Evolutionary conservation across 495 filamentous ascomycete genomes (phyloP).

Genomic region (Lasiosphaeris hirsuta): DNA sequence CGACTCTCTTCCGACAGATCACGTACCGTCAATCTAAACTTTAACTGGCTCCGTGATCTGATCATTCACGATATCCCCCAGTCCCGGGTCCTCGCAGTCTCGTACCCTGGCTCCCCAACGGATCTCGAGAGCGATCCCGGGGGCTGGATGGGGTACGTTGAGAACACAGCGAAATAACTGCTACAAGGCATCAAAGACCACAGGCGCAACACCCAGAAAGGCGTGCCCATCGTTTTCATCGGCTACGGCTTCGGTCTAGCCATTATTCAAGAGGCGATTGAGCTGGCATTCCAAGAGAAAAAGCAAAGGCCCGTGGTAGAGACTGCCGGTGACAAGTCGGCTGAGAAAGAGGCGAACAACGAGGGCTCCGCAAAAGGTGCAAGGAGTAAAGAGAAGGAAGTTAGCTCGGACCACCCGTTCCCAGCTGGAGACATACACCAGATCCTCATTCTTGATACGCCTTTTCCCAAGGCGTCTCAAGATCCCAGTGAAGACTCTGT

Average conservation of each 20-base stretch:
- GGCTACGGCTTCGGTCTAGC: constrained; percentile 17
- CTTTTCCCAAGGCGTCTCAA: constrained; percentile 8
- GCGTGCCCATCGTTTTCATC: constrained; percentile 12
- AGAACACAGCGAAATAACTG: constrained; percentile 2
- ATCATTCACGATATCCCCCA: constrained; percentile 3
- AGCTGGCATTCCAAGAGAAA: not conserved
- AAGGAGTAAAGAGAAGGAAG: not conserved
- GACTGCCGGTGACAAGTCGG: not conserved
- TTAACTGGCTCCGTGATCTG: constrained; percentile 15
- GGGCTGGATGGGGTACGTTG: constrained; percentile 1
- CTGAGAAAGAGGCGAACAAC: not conserved
- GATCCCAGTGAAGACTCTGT: not conserved
- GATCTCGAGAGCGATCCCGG: not conserved
- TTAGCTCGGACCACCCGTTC: not conserved
- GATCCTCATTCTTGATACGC: constrained; percentile 12
- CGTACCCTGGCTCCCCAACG: not conserved
- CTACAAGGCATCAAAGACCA: not conserved
- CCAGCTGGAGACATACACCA: constrained; percentile 1
- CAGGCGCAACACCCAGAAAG: not conserved
- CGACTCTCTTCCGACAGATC: not conserved
- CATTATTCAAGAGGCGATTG: constrained; percentile 15
- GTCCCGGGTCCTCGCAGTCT: constrained; percentile 11
- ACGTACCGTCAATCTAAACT: not conserved
- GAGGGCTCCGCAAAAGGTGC: not conserved
- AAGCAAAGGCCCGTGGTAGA: not conserved